phyloP scores from a whole-genome alignment of 2,329 filamentous ascomycete genomes.

The Lizonia empirigonia region DNA sequence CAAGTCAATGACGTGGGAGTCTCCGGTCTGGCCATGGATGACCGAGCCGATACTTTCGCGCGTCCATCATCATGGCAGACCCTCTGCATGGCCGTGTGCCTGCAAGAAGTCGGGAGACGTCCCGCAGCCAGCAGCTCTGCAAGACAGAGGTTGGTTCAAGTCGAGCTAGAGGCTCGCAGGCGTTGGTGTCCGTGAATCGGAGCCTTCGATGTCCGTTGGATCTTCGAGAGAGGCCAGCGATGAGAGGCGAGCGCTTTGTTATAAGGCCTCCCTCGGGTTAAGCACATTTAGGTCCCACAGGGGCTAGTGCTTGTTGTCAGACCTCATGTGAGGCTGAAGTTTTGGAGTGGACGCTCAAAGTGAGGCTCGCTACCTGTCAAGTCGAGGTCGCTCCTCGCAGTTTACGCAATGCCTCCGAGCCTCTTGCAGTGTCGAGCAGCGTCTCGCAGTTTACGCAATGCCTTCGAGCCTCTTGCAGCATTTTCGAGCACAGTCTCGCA shows the following conservation, averaged over 20 bases:
- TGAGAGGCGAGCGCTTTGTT: not conserved
- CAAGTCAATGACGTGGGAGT: slow-evolving; percentile 4
- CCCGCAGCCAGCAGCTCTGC: slow-evolving; percentile 14
- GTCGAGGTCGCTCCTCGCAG: slow-evolving; percentile 9
- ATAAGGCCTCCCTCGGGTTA: not conserved
- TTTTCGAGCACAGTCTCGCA: not conserved
- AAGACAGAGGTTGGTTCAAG: slow-evolving; percentile 1
- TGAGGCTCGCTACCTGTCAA: not conserved
- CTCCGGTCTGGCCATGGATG: slow-evolving; percentile 3
- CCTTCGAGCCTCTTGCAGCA: not conserved
- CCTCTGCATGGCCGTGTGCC: not conserved
- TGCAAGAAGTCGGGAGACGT: slow-evolving; percentile 23
- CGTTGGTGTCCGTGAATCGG: not conserved
- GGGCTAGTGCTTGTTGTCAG: slow-evolving; percentile 2
- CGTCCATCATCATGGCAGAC: not conserved
- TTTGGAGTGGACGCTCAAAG: not conserved
- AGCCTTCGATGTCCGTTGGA: slow-evolving; percentile 1
- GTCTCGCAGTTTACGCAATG: not conserved
- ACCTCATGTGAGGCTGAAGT: not conserved
- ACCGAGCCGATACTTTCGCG: slow-evolving; percentile 1
- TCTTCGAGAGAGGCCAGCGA: slow-evolving; percentile 3
- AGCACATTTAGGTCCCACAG: not conserved
- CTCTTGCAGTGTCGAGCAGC: slow-evolving; percentile 4
- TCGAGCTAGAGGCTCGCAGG: slow-evolving; percentile 14
- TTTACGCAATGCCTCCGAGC: slow-evolving; percentile 1